Evolutionary conservation across 345 rosid genomes (phyloP).

Genomic region (Arabis alpina): DNA sequence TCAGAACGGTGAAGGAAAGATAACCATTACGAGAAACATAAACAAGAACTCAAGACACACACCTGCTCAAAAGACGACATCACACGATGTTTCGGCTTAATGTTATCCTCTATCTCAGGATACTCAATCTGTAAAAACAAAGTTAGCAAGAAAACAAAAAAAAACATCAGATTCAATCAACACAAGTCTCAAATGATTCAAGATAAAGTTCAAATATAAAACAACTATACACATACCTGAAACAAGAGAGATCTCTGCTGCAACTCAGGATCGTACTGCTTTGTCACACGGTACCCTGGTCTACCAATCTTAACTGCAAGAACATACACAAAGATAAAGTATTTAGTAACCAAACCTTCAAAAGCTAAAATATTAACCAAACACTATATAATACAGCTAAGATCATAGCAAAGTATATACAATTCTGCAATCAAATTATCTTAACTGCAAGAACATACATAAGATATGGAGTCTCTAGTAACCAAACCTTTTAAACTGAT

Average conservation of each 20-base stretch:
- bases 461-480: too few relatives aligned
- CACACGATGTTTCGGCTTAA: constrained; percentile 89
- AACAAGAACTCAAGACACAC: neutral
- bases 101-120: constrained; percentile 94
- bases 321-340: constrained; percentile 5
- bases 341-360: neutral
- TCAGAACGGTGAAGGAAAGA: constrained; percentile 6
- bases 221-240: constrained; percentile 56
- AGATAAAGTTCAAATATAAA: neutral
- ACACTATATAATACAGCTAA: neutral
- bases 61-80: constrained; percentile 99
- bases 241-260: constrained; percentile 94
- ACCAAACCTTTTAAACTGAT: too few relatives aligned
- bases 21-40: neutral
- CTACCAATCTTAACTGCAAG: constrained; percentile 92
- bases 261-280: constrained; percentile 90
- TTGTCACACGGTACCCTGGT: constrained; percentile 95
- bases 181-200: constrained; percentile 3
- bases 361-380: neutral
- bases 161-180: neutral
- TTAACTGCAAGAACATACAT: too few relatives aligned
- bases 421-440: constrained; percentile 6
- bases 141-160: too few relatives aligned
- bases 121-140: constrained; percentile 71
- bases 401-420: constrained; percentile 5